These are phyloP conservation scores for Nymphaea thermarum DNA, from an alignment of 164 flowering plant species.

Conservation along the genomic window DNA sequence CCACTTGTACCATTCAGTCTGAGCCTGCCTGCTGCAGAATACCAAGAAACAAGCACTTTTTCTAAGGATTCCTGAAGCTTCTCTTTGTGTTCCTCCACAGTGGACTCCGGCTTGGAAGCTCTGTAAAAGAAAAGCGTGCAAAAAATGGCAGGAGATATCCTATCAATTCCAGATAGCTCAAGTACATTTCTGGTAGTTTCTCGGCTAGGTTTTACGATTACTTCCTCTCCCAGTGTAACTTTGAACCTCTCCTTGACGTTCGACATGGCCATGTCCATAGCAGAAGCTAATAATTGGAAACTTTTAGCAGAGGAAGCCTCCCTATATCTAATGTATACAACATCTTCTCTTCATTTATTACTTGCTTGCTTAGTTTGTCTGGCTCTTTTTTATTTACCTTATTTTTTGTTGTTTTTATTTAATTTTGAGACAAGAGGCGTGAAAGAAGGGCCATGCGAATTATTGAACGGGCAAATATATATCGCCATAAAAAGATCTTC, in stretches of 20 bases:
- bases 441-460: background rate
- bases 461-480: background rate
- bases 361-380: no score
- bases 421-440: background rate
- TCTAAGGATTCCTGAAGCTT: slow-evolving; percentile 11
- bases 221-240: slow-evolving; percentile 3
- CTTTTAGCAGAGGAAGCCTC: background rate
- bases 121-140: slow-evolving; percentile 16
- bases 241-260: slow-evolving; percentile 1
- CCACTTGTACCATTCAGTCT: slow-evolving; percentile 11
- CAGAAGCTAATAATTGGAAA: slow-evolving; percentile 2
- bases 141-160: slow-evolving; percentile 19
- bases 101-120: background rate
- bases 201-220: slow-evolving; percentile 7
- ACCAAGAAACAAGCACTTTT: slow-evolving; percentile 17
- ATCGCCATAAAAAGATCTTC: background rate
- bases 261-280: background rate
- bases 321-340: background rate
- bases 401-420: background rate
- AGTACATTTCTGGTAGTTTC: slow-evolving; percentile 9
- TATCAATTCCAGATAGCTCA: slow-evolving; percentile 16
- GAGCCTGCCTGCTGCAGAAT: slow-evolving; percentile 20
- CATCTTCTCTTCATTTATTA: background rate
- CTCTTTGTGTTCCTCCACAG: slow-evolving; percentile 1
- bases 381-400: no score